Conservation (phyloP, 108 stramenopile species). For the Skeletonema menzelii region DNA sequence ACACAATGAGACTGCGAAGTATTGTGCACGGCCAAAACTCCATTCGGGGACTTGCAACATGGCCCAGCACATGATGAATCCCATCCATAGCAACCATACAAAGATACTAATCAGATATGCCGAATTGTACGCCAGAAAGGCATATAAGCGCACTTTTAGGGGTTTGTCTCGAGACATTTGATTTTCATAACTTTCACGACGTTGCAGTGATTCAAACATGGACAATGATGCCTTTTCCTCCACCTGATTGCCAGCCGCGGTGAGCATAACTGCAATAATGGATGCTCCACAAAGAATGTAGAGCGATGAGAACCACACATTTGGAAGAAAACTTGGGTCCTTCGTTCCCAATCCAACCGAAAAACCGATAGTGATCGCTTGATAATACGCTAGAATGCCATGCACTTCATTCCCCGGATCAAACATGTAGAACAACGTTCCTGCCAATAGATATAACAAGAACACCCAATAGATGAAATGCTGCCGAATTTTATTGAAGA, state of each 20-base stretch:
- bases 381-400: constrained; percentile 1
- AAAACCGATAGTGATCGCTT: constrained; percentile 38
- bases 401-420: constrained; percentile 5
- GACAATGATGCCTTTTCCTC: constrained; percentile 27
- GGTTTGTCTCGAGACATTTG: constrained; percentile 36
- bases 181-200: constrained; percentile 38
- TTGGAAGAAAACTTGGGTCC: constrained; percentile 23
- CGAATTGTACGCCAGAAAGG: constrained; percentile 33
- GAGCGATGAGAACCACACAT: constrained; percentile 40
- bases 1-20: constrained; percentile 36
- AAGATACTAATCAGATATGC: constrained; percentile 22
- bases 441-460: constrained; percentile 10
- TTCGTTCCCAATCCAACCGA: constrained; percentile 25
- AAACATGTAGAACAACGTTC: constrained; percentile 16
- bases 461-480: constrained; percentile 4
- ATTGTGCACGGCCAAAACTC: constrained; percentile 27
- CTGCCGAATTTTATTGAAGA: neutral
- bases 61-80: constrained; percentile 29
- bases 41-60: constrained; percentile 23
- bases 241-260: constrained; percentile 13
- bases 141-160: neutral
- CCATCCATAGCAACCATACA: constrained; percentile 25
- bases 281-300: constrained; percentile 34
- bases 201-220: constrained; percentile 32
- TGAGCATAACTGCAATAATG: constrained; percentile 33